Evolutionary conservation across 2,329 filamentous ascomycete genomes (phyloP).

Genomic region (Cercospora sp.): DNA sequence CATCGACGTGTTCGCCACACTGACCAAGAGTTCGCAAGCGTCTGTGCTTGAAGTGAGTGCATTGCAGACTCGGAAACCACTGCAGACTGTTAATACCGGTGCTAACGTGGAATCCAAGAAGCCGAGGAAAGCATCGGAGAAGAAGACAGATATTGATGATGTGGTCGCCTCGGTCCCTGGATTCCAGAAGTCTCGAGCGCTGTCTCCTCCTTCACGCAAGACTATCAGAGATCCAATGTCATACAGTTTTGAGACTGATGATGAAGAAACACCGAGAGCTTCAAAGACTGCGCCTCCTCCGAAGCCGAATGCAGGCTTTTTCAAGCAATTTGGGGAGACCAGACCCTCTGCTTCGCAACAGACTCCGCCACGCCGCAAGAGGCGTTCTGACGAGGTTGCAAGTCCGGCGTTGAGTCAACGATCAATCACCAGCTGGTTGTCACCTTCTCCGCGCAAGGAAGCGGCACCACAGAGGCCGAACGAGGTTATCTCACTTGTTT

Average conservation of each 20-base stretch:
- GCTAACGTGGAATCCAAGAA: slow-evolving; percentile 16
- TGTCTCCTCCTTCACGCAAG: not conserved
- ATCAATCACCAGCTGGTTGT: slow-evolving; percentile 33
- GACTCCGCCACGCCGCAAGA: slow-evolving; percentile 35
- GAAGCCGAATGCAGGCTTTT: not conserved
- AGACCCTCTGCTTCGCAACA: slow-evolving; percentile 5
- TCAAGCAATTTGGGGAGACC: slow-evolving; percentile 2
- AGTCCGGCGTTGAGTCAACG: slow-evolving; percentile 31
- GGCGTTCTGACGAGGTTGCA: slow-evolving; percentile 31
- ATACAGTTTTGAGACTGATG: slow-evolving; percentile 12
- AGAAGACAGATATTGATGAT: slow-evolving; percentile 2
- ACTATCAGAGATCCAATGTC: not conserved
- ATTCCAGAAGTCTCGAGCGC: slow-evolving; percentile 18
- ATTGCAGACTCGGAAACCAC: slow-evolving; percentile 17
- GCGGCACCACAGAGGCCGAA: not conserved
- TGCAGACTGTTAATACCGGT: slow-evolving; percentile 15
- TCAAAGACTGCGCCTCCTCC: not conserved
- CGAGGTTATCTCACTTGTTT: slow-evolving; percentile 37
- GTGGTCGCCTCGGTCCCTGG: slow-evolving; percentile 14
- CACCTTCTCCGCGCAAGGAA: slow-evolving; percentile 33
- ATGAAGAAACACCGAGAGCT: slow-evolving; percentile 23
- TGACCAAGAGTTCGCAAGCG: slow-evolving; percentile 25
- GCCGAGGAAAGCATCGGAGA: not conserved
- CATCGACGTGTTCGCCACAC: slow-evolving; percentile 15
- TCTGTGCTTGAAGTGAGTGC: slow-evolving; percentile 2